Conservation (phyloP, 2,329 filamentous ascomycete genomes). For the Dendrostoma leiphaemia region DNA sequence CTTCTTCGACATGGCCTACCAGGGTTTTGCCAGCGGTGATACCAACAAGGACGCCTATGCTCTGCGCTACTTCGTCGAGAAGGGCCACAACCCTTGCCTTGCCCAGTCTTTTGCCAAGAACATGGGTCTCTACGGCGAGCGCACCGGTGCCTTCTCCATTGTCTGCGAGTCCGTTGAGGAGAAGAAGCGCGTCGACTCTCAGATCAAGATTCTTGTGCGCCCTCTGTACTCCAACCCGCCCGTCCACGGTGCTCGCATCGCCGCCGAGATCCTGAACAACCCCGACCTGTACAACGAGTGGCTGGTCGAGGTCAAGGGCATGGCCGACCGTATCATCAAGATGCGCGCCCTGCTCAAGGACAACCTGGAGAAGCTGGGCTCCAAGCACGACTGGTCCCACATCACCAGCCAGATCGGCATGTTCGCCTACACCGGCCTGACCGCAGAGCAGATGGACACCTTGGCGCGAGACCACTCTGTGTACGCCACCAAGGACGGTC, state of each 20-base stretch:
- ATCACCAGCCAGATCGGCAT: constrained; percentile 99
- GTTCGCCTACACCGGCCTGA: constrained; percentile 98
- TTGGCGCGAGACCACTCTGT: constrained; percentile 95
- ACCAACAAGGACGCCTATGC: constrained; percentile 92
- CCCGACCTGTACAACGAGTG: constrained; percentile 85
- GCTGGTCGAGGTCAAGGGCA: constrained; percentile 94
- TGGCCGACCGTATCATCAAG: constrained; percentile 98
- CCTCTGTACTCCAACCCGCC: constrained; percentile 98
- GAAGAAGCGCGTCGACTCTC: constrained; percentile 93
- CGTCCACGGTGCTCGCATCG: constrained; percentile 92
- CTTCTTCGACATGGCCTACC: constrained; percentile 99
- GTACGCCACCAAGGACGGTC: constrained; percentile 91
- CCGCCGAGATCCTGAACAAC: constrained; percentile 87
- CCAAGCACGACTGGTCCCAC: constrained; percentile 97
- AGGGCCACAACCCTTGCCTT: constrained; percentile 85
- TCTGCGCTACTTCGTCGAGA: constrained; percentile 85
- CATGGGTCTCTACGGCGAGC: constrained; percentile 99
- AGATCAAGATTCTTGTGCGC: constrained; percentile 97
- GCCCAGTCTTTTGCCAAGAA: constrained; percentile 98
- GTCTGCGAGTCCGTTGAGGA: constrained; percentile 82
- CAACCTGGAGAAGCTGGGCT: constrained; percentile 91
- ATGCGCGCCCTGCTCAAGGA: constrained; percentile 95
- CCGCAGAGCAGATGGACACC: constrained; percentile 83
- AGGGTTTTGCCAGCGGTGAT: constrained; percentile 93
- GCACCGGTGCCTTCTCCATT: constrained; percentile 94